Percentiles rank a stretch among this genome's conserved stretches.
Conservation (phyloP, 163 green algal species). For the Scenedesmus sp. region DNA sequence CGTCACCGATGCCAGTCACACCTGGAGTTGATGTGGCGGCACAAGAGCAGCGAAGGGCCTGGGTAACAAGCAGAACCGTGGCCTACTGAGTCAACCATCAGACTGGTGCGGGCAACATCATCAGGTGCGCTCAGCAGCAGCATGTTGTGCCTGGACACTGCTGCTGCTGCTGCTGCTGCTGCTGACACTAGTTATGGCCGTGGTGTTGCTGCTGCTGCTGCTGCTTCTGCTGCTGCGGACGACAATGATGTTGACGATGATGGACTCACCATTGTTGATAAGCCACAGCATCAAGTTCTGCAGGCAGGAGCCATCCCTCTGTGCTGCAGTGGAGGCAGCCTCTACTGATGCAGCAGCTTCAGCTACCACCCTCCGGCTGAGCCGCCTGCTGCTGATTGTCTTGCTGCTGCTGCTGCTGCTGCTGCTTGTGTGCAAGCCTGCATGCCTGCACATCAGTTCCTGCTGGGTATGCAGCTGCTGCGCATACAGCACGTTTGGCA, state of each 20-base stretch:
- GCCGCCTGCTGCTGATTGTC: background rate
- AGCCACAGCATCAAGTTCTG: constrained; percentile 49
- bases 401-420: background rate
- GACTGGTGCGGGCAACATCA: too few species aligned
- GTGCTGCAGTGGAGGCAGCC: background rate
- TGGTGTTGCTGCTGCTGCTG: background rate
- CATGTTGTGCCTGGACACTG: background rate
- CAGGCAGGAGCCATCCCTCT: background rate
- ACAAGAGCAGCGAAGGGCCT: background rate
- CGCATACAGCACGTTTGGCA: background rate
- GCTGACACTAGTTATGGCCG: too few species aligned
- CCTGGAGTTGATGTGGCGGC: background rate
- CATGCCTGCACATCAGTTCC: background rate
- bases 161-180: background rate
- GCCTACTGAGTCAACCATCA: too few species aligned
- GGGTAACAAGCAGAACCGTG: too few species aligned
- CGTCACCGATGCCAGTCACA: constrained; percentile 20
- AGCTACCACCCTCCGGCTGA: background rate
- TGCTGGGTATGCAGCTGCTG: background rate
- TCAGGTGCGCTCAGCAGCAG: too few species aligned
- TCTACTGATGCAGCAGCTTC: background rate
- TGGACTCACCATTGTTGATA: constrained; percentile 40
- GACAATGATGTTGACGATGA: too few species aligned
- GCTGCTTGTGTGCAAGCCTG: background rate
- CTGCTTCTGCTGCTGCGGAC: background rate